Conservation (phyloP, 1,284 basidiomycete species). For the Calocybe gambosa region DNA sequence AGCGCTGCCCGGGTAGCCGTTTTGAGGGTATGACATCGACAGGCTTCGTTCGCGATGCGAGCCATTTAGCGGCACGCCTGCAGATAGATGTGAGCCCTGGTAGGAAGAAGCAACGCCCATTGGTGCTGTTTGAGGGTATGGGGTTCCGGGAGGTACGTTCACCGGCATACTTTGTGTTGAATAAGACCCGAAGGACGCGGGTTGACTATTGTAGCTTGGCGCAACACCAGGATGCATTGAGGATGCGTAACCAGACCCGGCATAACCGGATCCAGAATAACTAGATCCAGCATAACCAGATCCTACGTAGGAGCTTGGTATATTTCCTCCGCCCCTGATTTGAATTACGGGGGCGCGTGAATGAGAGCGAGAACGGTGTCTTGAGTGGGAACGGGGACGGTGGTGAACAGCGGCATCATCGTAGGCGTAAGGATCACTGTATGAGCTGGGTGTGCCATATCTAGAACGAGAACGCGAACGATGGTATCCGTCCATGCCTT, state of each 20-base stretch:
- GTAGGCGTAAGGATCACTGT: constrained; percentile 31
- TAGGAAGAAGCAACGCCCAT: constrained; percentile 17
- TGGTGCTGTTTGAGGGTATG: constrained; percentile 18
- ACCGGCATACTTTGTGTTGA: constrained; percentile 18
- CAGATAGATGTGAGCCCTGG: constrained; percentile 14
- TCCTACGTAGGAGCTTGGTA: neutral
- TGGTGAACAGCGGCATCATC: constrained; percentile 28
- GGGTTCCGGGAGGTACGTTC: constrained; percentile 20
- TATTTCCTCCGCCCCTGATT: constrained; percentile 2
- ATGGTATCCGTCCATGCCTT: constrained; percentile 22
- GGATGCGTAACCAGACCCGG: constrained; percentile 13
- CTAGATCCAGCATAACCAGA: constrained; percentile 11
- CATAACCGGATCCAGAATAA: neutral
- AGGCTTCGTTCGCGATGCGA: constrained; percentile 24
- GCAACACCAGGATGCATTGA: constrained; percentile 15
- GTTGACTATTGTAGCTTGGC: constrained; percentile 20
- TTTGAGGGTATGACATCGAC: constrained; percentile 28
- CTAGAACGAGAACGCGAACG: constrained; percentile 31
- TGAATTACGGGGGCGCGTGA: constrained; percentile 17
- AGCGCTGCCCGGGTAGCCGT: constrained; percentile 21
- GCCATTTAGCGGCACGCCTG: constrained; percentile 19
- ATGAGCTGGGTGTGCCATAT: constrained; percentile 19
- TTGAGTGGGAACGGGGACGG: constrained; percentile 27
- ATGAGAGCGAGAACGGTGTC: constrained; percentile 21
- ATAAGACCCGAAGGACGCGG: constrained; percentile 22